phyloP scores from a whole-genome alignment of 2,329 filamentous ascomycete species.

The Beauveria medogensis region DNA sequence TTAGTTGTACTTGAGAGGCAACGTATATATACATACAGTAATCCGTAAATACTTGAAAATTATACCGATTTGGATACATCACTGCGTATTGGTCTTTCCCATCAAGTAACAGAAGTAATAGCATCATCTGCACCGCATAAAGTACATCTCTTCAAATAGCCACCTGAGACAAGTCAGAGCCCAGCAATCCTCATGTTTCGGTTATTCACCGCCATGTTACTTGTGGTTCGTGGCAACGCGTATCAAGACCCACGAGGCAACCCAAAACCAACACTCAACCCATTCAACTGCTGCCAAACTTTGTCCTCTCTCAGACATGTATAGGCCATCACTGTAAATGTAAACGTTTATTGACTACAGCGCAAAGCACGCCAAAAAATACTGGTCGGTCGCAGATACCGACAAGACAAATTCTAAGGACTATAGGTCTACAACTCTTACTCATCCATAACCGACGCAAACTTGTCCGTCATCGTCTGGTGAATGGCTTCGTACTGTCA shows the following conservation, averaged over 20 bases:
- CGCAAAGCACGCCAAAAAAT: constrained; percentile 6
- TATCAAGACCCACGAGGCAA: too few species aligned
- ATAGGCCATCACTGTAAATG: neutral
- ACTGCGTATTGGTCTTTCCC: too few species aligned
- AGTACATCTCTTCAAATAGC: neutral
- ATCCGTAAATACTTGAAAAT: neutral
- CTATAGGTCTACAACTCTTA: constrained; percentile 37
- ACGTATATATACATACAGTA: neutral
- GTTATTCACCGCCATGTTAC: too few species aligned
- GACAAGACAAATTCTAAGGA: constrained; percentile 20
- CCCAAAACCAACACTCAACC: too few species aligned
- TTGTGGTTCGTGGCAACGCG: neutral
- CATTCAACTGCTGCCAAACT: neutral
- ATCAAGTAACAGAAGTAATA: neutral
- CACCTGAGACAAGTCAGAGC: too few species aligned
- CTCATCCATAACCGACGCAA: constrained; percentile 92
- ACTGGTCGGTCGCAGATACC: constrained; percentile 2
- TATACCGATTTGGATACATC: neutral
- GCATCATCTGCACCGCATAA: neutral
- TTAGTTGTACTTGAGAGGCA: neutral
- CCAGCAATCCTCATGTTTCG: too few species aligned
- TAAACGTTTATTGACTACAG: constrained; percentile 10
- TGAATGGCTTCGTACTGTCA: constrained; percentile 81
- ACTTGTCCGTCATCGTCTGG: constrained; percentile 93
- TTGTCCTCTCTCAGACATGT: neutral